A percentile compares a stretch with the other conserved stretches of the same genome.
phyloP scores from a whole-genome alignment of 768 basidiomycete species.

The Asterophora lycoperdoides region DNA sequence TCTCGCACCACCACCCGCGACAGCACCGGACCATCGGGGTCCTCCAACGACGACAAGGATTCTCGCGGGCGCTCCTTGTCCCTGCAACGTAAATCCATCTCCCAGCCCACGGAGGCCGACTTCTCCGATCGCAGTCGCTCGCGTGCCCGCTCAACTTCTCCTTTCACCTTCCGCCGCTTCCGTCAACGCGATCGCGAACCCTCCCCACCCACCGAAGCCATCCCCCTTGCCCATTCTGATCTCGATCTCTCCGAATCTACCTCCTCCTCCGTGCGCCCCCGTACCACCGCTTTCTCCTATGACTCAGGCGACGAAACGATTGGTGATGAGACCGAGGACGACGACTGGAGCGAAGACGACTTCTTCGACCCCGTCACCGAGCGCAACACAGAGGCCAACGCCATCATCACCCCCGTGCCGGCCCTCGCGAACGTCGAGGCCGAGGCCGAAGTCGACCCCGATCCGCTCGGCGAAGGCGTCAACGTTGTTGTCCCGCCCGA shows the following conservation, averaged over 20 bases:
- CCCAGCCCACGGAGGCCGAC: slow-evolving; percentile 36
- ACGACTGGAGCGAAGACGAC: slow-evolving; percentile 56
- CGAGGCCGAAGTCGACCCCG: slow-evolving; percentile 62
- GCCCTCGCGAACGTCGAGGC: slow-evolving; percentile 38
- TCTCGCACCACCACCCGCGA: slow-evolving; percentile 46
- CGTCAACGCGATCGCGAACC: slow-evolving; percentile 44
- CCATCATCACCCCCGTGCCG: slow-evolving; percentile 39
- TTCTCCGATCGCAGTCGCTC: slow-evolving; percentile 41
- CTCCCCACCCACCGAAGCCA: slow-evolving; percentile 52
- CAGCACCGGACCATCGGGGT: slow-evolving; percentile 28
- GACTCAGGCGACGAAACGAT: slow-evolving; percentile 64
- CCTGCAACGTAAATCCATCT: slow-evolving; percentile 44
- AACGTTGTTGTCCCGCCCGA: slow-evolving; percentile 84
- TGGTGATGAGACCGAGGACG: slow-evolving; percentile 52
- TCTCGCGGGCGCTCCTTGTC: slow-evolving; percentile 50
- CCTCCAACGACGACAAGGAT: slow-evolving; percentile 38
- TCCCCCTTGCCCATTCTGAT: slow-evolving; percentile 59
- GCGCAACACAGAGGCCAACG: slow-evolving; percentile 84
- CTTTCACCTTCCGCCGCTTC: slow-evolving; percentile 71
- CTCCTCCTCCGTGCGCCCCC: slow-evolving; percentile 53
- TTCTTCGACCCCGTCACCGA: slow-evolving; percentile 78
- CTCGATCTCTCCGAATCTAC: slow-evolving; percentile 55
- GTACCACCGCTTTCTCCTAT: slow-evolving; percentile 54
- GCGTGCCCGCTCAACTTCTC: slow-evolving; percentile 74
- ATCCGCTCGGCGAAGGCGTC: slow-evolving; percentile 89